Evolutionary conservation across 768 basidiomycete genomes (phyloP).

Genomic region (Cubamyces sp.): DNA sequence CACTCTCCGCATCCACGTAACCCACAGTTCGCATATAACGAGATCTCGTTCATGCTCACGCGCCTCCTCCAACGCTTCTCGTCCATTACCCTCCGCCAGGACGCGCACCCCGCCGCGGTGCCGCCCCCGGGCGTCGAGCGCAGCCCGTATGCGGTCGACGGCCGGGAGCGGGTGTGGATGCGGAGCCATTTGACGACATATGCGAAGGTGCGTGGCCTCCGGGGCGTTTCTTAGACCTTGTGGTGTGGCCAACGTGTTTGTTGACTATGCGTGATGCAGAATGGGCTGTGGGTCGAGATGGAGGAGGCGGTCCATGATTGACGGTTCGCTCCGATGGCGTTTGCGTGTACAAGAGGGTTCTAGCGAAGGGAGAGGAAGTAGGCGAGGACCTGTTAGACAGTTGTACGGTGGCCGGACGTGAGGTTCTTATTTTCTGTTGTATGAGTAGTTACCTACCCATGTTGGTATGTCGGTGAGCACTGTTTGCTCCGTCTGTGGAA

Average conservation of each 20-base stretch:
- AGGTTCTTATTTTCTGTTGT: too few relatives aligned
- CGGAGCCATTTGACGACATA: conserved; percentile 60
- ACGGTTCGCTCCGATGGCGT: too few relatives aligned
- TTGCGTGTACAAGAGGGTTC: too few relatives aligned
- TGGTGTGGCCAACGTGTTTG: neutral
- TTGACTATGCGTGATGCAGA: conserved; percentile 25
- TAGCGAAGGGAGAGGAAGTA: too few relatives aligned
- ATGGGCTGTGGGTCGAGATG: conserved; percentile 43
- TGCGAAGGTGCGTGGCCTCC: conserved; percentile 40
- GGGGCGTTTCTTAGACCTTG: neutral
- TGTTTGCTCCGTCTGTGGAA: too few relatives aligned
- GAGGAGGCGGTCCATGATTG: conserved; percentile 28
- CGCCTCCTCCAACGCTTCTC: conserved; percentile 61
- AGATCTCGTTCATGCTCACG: conserved; percentile 64
- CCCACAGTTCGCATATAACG: conserved; percentile 64
- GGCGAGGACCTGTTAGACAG: too few relatives aligned
- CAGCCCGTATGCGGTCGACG: conserved; percentile 45
- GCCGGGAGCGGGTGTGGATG: conserved; percentile 51
- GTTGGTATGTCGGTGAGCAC: too few relatives aligned
- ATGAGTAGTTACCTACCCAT: too few relatives aligned
- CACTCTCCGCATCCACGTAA: neutral
- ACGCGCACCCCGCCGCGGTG: conserved; percentile 45
- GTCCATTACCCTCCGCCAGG: conserved; percentile 45
- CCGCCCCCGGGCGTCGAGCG: conserved; percentile 42
- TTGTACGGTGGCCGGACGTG: too few relatives aligned